Conservation (phyloP, 2,329 filamentous ascomycete genomes). For the Fusarium pseudograminearum region DNA sequence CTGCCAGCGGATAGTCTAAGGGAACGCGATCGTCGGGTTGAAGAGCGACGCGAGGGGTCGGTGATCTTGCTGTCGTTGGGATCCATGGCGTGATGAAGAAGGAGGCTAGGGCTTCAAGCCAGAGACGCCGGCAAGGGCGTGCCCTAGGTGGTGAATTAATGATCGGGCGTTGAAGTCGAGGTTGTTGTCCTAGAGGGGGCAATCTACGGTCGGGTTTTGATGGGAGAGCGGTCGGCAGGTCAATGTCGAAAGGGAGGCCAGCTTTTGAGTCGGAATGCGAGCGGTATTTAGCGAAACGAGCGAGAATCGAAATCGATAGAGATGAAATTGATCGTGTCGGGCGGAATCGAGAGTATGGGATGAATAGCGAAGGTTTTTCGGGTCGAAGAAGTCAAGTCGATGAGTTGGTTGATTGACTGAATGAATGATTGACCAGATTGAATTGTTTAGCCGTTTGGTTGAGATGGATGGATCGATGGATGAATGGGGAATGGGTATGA, state of each 20-base stretch:
- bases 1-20: slow-evolving; percentile 52
- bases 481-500: slow-evolving; percentile 20
- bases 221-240: slow-evolving; percentile 20
- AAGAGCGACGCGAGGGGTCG: slow-evolving; percentile 58
- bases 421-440: slow-evolving; percentile 14
- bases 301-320: slow-evolving; percentile 9
- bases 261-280: slow-evolving; percentile 9
- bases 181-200: slow-evolving; percentile 36
- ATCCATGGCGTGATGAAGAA: slow-evolving; percentile 55
- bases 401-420: slow-evolving; percentile 18
- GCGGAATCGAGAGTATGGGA: background rate
- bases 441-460: slow-evolving; percentile 23
- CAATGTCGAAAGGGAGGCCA: slow-evolving; percentile 24
- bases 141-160: slow-evolving; percentile 40
- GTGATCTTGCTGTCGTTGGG: slow-evolving; percentile 54
- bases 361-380: slow-evolving; percentile 20
- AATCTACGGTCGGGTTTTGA: slow-evolving; percentile 19
- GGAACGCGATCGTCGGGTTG: slow-evolving; percentile 58
- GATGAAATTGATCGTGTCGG: slow-evolving; percentile 1
- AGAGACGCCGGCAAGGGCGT: slow-evolving; percentile 46
- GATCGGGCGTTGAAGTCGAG: slow-evolving; percentile 31
- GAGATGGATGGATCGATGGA: slow-evolving; percentile 36
- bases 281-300: slow-evolving; percentile 19
- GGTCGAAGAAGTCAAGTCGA: slow-evolving; percentile 11
- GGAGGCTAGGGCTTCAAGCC: slow-evolving; percentile 42